Conservation (phyloP, 495 filamentous ascomycete genomes). For the Thozetella sp. region DNA sequence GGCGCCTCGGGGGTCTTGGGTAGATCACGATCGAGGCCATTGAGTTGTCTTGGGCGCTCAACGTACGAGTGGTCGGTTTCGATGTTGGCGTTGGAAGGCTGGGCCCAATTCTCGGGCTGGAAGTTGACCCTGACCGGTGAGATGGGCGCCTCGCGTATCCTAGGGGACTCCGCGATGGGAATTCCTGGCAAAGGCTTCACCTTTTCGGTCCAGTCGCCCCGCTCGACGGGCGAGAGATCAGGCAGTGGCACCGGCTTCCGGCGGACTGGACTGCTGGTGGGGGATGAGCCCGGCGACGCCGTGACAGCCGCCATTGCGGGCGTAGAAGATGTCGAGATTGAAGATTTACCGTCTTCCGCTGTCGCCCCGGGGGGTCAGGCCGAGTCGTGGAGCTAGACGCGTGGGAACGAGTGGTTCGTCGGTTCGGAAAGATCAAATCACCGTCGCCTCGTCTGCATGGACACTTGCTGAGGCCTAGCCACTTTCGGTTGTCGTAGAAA, state of each 20-base stretch:
- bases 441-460: background rate
- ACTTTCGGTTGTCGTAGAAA: constrained; percentile 2
- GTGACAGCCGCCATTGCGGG: constrained; percentile 46
- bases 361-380: constrained; percentile 6
- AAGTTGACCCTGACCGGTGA: constrained; percentile 44
- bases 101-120: constrained; percentile 39
- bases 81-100: constrained; percentile 41
- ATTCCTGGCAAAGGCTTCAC: constrained; percentile 29
- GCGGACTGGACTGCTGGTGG: constrained; percentile 33
- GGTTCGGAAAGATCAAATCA: background rate
- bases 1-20: constrained; percentile 35
- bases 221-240: constrained; percentile 27
- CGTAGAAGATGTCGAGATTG: constrained; percentile 7
- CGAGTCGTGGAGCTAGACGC: background rate
- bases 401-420: background rate
- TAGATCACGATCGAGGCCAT: constrained; percentile 24
- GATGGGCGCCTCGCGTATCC: constrained; percentile 34
- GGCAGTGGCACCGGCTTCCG: constrained; percentile 40
- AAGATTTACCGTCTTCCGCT: constrained; percentile 13
- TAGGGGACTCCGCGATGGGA: constrained; percentile 29
- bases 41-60: constrained; percentile 2
- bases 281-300: constrained; percentile 29
- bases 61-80: constrained; percentile 23
- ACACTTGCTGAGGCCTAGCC: constrained; percentile 11
- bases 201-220: constrained; percentile 33